Conservation (phyloP, 2,329 filamentous ascomycete genomes). For the Monosporascus sp. region DNA sequence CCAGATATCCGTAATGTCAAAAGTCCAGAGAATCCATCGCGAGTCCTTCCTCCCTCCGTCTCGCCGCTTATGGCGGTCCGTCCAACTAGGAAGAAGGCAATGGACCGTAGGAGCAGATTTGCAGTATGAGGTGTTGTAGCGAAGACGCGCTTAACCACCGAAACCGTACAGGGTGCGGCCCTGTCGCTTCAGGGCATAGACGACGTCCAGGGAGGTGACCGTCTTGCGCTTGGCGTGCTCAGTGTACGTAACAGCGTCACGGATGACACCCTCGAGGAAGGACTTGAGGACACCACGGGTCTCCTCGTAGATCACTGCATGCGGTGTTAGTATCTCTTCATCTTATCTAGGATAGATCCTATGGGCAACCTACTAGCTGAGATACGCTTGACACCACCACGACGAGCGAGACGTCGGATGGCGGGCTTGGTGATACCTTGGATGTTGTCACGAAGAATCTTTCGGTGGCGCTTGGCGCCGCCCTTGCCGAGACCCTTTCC, state of each 20-base stretch:
- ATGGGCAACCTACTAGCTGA: constrained; percentile 69
- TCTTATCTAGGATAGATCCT: constrained; percentile 9
- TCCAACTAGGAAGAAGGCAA: no score
- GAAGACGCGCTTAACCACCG: constrained; percentile 48
- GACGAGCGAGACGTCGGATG: constrained; percentile 95
- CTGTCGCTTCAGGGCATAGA: constrained; percentile 61
- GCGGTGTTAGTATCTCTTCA: constrained; percentile 9
- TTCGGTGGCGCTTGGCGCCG: constrained; percentile 96
- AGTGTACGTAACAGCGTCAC: constrained; percentile 75
- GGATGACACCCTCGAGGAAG: constrained; percentile 78
- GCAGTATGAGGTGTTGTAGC: not conserved
- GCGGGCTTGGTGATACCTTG: constrained; percentile 99
- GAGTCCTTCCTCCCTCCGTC: no score
- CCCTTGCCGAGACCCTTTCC: constrained; percentile 98
- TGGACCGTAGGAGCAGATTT: constrained; percentile 1
- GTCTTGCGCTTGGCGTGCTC: constrained; percentile 80
- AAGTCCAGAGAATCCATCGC: constrained; percentile 6
- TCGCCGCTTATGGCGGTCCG: no score
- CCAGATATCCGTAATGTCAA: constrained; percentile 16
- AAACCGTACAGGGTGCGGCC: constrained; percentile 65
- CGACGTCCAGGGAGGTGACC: constrained; percentile 60
- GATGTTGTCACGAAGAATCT: constrained; percentile 99
- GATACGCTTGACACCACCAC: constrained; percentile 99
- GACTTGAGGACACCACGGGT: constrained; percentile 78
- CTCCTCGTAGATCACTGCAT: constrained; percentile 73